Conservation (phyloP, 352 stramenopile genomes). For the Globisporangium echinulatum region DNA sequence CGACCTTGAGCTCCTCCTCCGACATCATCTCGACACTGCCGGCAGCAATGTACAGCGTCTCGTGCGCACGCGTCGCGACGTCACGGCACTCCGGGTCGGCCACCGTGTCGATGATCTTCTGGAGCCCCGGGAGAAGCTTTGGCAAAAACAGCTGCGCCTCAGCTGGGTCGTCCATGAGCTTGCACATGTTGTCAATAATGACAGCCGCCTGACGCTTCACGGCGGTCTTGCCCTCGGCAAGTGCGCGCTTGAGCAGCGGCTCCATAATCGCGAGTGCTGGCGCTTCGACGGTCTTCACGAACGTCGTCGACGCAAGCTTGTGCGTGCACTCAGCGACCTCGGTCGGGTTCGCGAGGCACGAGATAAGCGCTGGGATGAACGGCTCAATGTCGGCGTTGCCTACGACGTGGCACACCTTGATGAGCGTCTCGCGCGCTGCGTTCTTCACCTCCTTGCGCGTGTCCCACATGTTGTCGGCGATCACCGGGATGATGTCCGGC, state of each 20-base stretch:
- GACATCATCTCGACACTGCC: slow-evolving; percentile 87
- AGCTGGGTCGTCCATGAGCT: slow-evolving; percentile 96
- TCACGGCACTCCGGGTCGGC: slow-evolving; percentile 96
- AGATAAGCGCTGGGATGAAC: slow-evolving; percentile 97
- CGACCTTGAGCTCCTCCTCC: slow-evolving; percentile 89
- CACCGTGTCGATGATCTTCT: slow-evolving; percentile 95
- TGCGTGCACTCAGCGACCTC: slow-evolving; percentile 98
- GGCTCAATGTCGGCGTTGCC: slow-evolving; percentile 99
- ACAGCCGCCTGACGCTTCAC: slow-evolving; percentile 97
- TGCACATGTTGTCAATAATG: slow-evolving; percentile 99
- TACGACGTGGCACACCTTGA: slow-evolving; percentile 93
- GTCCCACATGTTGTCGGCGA: slow-evolving; percentile 98
- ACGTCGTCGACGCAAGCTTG: slow-evolving; percentile 97
- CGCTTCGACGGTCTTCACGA: slow-evolving; percentile 97
- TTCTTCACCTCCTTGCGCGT: slow-evolving; percentile 98
- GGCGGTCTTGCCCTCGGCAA: slow-evolving; percentile 94
- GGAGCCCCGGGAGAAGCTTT: slow-evolving; percentile 94
- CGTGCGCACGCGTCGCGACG: slow-evolving; percentile 91
- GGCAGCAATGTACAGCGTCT: slow-evolving; percentile 92
- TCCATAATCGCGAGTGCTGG: slow-evolving; percentile 96
- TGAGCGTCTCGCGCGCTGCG: slow-evolving; percentile 92
- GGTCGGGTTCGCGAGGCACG: slow-evolving; percentile 94
- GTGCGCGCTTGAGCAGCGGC: slow-evolving; percentile 92
- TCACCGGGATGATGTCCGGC: slow-evolving; percentile 95
- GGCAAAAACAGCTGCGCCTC: slow-evolving; percentile 97